Evolutionary conservation across 768 basidiomycete genomes (phyloP).

Genomic region (Coprinopsis marcescibilis): DNA sequence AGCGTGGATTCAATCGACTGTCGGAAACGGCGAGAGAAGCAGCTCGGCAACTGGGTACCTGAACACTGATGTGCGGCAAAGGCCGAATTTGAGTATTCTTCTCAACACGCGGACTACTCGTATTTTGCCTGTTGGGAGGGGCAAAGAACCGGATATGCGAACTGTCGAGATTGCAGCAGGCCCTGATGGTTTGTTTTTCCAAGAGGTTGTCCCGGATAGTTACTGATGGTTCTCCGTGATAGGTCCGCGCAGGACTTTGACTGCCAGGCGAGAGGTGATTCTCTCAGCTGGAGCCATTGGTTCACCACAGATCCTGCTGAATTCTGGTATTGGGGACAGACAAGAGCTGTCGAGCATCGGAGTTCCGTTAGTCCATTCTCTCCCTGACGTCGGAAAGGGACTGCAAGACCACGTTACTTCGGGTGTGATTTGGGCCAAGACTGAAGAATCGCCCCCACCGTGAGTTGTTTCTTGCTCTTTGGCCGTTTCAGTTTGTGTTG

Average conservation of each 20-base stretch:
- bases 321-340: conserved; percentile 13
- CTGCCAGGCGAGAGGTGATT: conserved; percentile 12
- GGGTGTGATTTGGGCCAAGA: background rate
- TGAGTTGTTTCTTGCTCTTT: background rate
- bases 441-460: background rate
- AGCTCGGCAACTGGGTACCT: conserved; percentile 12
- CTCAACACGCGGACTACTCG: conserved; percentile 9
- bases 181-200: background rate
- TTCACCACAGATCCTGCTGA: conserved; percentile 13
- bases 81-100: conserved; percentile 9
- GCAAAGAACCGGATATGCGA: conserved; percentile 3
- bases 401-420: background rate
- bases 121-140: background rate
- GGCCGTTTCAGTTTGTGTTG: background rate
- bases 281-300: conserved; percentile 11
- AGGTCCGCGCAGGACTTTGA: conserved; percentile 1
- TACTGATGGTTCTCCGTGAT: background rate
- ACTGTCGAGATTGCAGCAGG: conserved; percentile 6
- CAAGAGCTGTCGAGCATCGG: conserved; percentile 1
- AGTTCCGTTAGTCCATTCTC: conserved; percentile 1
- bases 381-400: conserved; percentile 7
- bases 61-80: background rate
- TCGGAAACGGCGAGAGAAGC: conserved; percentile 11
- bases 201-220: background rate
- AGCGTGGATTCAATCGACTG: conserved; percentile 6